Evolutionary conservation across 2,329 filamentous ascomycete genomes (phyloP), one percentile per base, ranked within the genome.

Genomic region (Botrytis galanthina): DNA sequence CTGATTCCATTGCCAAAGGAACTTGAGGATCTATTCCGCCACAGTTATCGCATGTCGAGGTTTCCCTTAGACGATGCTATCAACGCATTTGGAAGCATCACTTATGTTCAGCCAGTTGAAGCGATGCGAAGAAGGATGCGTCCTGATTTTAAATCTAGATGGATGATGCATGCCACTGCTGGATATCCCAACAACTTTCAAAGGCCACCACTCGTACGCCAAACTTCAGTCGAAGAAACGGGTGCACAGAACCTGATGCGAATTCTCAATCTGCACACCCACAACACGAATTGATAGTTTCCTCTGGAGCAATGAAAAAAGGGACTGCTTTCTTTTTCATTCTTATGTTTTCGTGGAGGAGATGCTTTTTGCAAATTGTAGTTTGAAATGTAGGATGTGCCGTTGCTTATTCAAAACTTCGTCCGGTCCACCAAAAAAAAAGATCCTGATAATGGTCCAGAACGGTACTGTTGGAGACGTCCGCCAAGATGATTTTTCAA

Each of bases 221-320:
- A 57, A n/a, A 4, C 10, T 57, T 78, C 76, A 12, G 73, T 75
- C 5, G 78, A 80, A 67, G 78, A 79, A 64, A 76, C 70, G 44
- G 78, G 77, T 29, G 78, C 77, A 10, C 77, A 77, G 62, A 76
- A 76, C 61, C 77, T 81, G 10, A 80, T 81, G 79, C 76, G 80
- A 61, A 81, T 81, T 68, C 76, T 76, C 10, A 81, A 80, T 74
- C 68, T 81, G 71, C 75, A 80, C 32, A 81, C 81, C 71, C 75
- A 80, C 32, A 81, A 81, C 72, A 72, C 68, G 20, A 75, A 76
- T 67, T 79, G 63, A 79, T 29, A 37, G 18, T 20, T 62, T 29
- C 12, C 12, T 10, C 32, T 68, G n/a, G 29, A 42, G 29, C 26
- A 42, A 57, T 10, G 9, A 1, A 2, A 32, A 32, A 26, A 44